Evolutionary conservation across 345 rosid species (phyloP).

Genomic region (Populus euphratica): DNA sequence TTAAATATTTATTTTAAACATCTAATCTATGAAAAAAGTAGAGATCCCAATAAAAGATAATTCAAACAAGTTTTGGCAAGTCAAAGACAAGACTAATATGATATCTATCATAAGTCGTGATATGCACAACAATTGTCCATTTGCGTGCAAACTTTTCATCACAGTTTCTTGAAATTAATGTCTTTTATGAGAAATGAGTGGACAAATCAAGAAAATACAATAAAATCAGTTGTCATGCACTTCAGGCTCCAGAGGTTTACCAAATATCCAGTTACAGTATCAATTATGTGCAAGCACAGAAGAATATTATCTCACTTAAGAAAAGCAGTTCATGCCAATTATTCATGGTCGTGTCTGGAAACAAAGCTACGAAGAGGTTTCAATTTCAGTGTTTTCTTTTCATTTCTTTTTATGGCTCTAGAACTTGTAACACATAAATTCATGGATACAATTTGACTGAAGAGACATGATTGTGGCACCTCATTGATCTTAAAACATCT

Average conservation of each 20-base stretch:
- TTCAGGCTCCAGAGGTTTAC: background rate
- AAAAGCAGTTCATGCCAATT: background rate
- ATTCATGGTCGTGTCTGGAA: background rate
- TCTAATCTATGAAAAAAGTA: no score
- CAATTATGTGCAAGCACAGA: background rate
- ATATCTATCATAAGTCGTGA: background rate
- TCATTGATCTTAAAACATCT: background rate
- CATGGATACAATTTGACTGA: background rate
- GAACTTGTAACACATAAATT: background rate
- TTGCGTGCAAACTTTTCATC: background rate
- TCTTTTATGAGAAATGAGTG: background rate
- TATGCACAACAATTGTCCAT: background rate
- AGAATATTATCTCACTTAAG: background rate
- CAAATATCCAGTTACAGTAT: background rate
- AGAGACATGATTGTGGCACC: background rate
- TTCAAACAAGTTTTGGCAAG: background rate
- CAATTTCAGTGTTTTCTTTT: background rate
- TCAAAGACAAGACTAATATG: background rate
- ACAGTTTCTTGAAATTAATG: background rate
- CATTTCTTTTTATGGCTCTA: background rate
- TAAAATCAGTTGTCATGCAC: background rate
- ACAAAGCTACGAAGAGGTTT: background rate
- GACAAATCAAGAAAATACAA: background rate
- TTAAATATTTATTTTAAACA: no score
- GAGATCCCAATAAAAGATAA: background rate